phyloP scores from a whole-genome alignment of 2,329 filamentous ascomycete genomes.

The Lasiodiplodia hormozganensis region DNA sequence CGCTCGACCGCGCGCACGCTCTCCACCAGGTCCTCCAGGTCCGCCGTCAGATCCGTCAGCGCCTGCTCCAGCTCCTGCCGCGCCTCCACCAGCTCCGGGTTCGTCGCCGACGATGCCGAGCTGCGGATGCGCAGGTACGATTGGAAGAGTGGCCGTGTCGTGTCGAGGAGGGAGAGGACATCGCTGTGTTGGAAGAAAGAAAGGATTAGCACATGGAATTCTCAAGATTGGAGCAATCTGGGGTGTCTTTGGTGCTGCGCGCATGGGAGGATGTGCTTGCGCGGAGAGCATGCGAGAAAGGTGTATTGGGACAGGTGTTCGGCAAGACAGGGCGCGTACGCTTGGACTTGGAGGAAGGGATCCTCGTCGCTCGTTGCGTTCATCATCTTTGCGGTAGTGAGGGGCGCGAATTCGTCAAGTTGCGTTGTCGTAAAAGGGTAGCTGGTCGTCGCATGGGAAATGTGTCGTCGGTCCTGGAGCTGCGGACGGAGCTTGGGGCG shows the following conservation, averaged over 20 bases:
- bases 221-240: neutral
- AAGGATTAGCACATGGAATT: neutral
- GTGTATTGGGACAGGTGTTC: neutral
- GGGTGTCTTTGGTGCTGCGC: neutral
- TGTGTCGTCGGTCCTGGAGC: slow-evolving; percentile 8
- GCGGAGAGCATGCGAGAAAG: neutral
- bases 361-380: slow-evolving; percentile 50
- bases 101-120: slow-evolving; percentile 72
- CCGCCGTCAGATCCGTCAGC: slow-evolving; percentile 75
- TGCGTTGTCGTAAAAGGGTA: neutral
- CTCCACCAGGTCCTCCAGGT: slow-evolving; percentile 86
- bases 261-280: neutral
- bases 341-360: slow-evolving; percentile 59
- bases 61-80: slow-evolving; percentile 80
- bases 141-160: slow-evolving; percentile 84
- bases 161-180: slow-evolving; percentile 81
- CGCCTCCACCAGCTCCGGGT: slow-evolving; percentile 72
- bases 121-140: slow-evolving; percentile 97
- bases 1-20: slow-evolving; percentile 87
- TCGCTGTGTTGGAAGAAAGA: slow-evolving; percentile 64
- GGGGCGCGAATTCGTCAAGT: neutral
- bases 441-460: slow-evolving; percentile 5
- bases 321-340: slow-evolving; percentile 39
- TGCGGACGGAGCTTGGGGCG: slow-evolving; percentile 21
- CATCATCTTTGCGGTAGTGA: slow-evolving; percentile 41